Base-by-base conservation (phyloP, 805 yeast species). In the Tetrapisispora pingtungensis region DNA sequence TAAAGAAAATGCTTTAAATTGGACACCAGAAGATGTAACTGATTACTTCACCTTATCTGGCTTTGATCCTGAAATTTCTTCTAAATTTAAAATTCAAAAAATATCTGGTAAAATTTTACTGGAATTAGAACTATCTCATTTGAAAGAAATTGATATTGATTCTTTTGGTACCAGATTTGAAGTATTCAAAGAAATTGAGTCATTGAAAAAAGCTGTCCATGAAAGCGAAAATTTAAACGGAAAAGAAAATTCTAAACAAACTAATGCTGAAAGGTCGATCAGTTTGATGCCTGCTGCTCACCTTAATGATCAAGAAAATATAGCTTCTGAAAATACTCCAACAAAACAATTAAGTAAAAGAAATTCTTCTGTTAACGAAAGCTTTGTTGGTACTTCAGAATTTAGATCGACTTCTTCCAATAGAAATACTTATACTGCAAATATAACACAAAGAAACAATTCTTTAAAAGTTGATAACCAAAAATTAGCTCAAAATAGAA, bases 111-210 rank as follows among this genome's bases (percentile, higher is more conserved):
- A 78, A 6, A 90, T 93, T 43, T 65, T 93, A 37, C 70, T 93
- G 43, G 94, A 89, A 63, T 71, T 93, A 49, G 97, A 90, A 56
- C 71, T 90, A 49, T 74, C 86, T 1, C 84, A 84, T 56, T 72
- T 93, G 56, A 93, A 90, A 61, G 99, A 93, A 63, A 69, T 93
- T 46, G 98, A 89, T 45, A 90, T 93, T 42, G 73, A 78, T 40
- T 84, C 95, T 4, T 93, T 93, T 67, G 99, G 99, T 24, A 89
- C 96, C 0, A 74, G 99, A 50, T 93, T 88, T 64, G 96, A 89
- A 61, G 77, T 93, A 39, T 81, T 78, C 64, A 88, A 87, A 58
- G 95, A 86, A 59, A 90, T 93, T 54, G 95, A 86, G 60, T 75
- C 78, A 32, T 67, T 83, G 54, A 58, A 65, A 49, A 62, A 62